Percentiles rank a stretch among this genome's conserved stretches.
These are phyloP conservation scores for Primulina tabacum DNA, from an alignment of 257 asterid genomes.

Conservation along the genomic window DNA sequence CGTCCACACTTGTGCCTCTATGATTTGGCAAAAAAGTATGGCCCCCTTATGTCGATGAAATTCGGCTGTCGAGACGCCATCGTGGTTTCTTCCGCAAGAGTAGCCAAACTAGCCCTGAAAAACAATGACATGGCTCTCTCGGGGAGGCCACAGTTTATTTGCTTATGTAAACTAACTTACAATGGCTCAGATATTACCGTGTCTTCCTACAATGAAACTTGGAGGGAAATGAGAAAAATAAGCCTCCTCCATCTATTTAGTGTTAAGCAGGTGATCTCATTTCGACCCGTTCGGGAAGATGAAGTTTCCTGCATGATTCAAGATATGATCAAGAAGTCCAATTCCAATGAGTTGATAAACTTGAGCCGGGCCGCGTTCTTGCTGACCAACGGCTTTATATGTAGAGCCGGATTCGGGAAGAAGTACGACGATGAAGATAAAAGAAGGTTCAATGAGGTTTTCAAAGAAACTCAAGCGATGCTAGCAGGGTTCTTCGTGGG, in stretches of 20 bases:
- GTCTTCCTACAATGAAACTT: neutral
- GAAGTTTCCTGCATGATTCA: conserved; percentile 12
- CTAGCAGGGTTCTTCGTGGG: neutral
- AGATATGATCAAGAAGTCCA: neutral
- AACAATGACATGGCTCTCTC: too few species aligned
- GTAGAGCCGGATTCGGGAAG: conserved; percentile 21
- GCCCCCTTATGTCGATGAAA: too few species aligned
- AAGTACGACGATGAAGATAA: neutral
- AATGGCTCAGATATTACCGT: neutral
- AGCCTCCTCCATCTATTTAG: neutral
- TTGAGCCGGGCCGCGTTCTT: neutral
- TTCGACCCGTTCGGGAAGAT: conserved; percentile 1
- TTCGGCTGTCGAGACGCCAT: too few species aligned
- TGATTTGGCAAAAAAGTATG: too few species aligned
- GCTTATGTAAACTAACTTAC: too few species aligned
- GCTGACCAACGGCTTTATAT: neutral
- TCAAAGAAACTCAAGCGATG: conserved; percentile 8
- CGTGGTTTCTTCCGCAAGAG: too few species aligned
- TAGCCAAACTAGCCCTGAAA: too few species aligned
- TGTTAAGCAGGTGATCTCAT: neutral
- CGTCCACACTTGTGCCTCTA: too few species aligned
- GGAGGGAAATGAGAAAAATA: conserved; percentile 16
- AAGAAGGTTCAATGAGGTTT: conserved; percentile 2
- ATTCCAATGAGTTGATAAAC: neutral
- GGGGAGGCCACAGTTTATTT: too few species aligned